Evolutionary conservation across 331 rosid genomes (phyloP), one percentile per base, ranked within the genome.

Genomic region (Acacia pycnantha): DNA sequence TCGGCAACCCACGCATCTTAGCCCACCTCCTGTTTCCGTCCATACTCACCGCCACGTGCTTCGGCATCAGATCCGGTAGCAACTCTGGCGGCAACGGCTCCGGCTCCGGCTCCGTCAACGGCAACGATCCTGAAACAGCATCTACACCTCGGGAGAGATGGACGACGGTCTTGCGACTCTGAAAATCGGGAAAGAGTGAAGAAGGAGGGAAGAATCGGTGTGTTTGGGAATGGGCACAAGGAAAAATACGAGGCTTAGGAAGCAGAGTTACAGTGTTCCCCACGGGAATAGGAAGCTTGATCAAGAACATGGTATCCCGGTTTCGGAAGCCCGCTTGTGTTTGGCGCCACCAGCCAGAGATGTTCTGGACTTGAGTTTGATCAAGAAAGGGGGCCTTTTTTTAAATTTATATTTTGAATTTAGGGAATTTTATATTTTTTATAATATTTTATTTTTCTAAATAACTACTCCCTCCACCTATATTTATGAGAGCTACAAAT

Each of bases 1-100:
- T 22, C 69, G 88, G 67, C 85, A 88, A 33, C 6, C 88, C 85
- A 41, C 73, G 83, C 90, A 51, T 13, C 86, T 71, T 64, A 24
- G 95, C 98, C 97, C 98, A 95, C 89, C 97, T 82, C 70, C 86
- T 90, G 47, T 95, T 93, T 6, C 97, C 97, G 41, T 95, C 98
- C 97, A 95, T 90, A 3, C 91, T 93, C 50, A 95, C 85, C 19
- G 95, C 98, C 85, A 95, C 97, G 82, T 95, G 98, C 80, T 83
- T 95, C 59, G 95, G 97, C 91, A 95, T 86, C 82, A 85, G 24
- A 75, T 93, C 97, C 68, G 40, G 77, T 48, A n/a, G 47, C 1
- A 94, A 93, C 40, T 78, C 93, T 2, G 18, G 62, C 21, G 89
- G 90, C 0, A 86, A 0, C 16, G 78, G n/a, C n/a, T n/a, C n/a